Evolutionary conservation across 1,284 basidiomycete genomes (phyloP), one percentile per base, ranked within the genome.

Genomic region (Cryptococcus sp.): DNA sequence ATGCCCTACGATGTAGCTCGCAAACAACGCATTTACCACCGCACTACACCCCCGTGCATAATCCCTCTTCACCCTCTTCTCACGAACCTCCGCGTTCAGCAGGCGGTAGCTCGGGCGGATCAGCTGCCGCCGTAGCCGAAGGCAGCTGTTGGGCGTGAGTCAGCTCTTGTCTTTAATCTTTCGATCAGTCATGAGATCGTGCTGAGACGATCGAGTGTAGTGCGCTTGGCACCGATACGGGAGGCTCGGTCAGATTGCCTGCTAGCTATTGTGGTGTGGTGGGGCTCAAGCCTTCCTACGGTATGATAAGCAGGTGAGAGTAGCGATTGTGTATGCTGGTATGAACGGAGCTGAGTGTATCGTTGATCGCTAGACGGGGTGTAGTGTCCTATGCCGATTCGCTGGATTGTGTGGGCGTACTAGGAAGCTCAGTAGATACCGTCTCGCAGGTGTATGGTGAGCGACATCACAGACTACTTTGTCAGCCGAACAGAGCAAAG

Each of bases 261-360:
- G 94, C 94, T 0, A 88, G 92, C 1, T 98, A 96, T 73, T 97
- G 93, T 69, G 93, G 94, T 3, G 82, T 97, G 0, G 86, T 90
- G 3, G 95, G 94, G 0, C 79, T 98, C 52, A 99, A 99, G 72
- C 95, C 95, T 0, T 94, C 93, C 0, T 98, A 98, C 68, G 95
- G 95, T 0, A 79, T 96, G 48, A 79, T 99, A 42, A 92, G 90
- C 69, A 85, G 93, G 88, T 89, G 50, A 59, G 77, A 41, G 45
- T 13, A 16, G 0, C 42, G 5, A 22, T 13, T 35, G 30, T 35
- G 2, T 3, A 39, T 52, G 25, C 47, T 17, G 47, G 45, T 17
- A 35, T 15, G 25, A 47, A 22, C 42, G 42, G 16, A 8, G n/a
- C 22, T n/a, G 22, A 45, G 8, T 7, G n/a, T 15, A 19, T n/a